Percentiles rank a stretch among this genome's conserved stretches.
phyloP scores from a whole-genome alignment of 768 basidiomycete genomes.

The Rhizopogon vinicolor region DNA sequence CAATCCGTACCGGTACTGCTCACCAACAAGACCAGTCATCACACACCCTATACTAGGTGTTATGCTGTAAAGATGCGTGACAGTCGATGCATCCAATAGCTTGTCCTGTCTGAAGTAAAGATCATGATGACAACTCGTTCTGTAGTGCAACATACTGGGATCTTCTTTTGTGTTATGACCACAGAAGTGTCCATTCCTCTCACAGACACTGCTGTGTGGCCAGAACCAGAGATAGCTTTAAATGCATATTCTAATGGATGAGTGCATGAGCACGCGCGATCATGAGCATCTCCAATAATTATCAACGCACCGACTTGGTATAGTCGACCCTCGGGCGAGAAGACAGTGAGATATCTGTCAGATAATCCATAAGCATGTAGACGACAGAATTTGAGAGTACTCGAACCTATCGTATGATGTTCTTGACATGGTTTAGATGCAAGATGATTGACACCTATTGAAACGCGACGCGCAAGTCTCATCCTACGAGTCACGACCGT shows the following conservation, averaged over 20 bases:
- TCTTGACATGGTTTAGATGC: conserved; percentile 68
- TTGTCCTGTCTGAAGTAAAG: conserved; percentile 66
- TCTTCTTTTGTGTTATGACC: conserved; percentile 97
- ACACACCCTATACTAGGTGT: conserved; percentile 97
- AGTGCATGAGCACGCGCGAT: conserved; percentile 8
- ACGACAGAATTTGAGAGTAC: not conserved
- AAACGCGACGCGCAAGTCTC: conserved; percentile 60
- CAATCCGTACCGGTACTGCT: conserved; percentile 11
- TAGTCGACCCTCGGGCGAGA: conserved; percentile 93
- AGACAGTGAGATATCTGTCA: conserved; percentile 87
- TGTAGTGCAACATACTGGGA: conserved; percentile 63
- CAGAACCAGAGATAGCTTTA: conserved; percentile 97
- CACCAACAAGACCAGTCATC: conserved; percentile 95
- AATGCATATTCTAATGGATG: conserved; percentile 85
- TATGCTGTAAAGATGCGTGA: conserved; percentile 94
- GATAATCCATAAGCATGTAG: not conserved
- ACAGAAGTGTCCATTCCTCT: conserved; percentile 93
- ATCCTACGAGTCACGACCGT: conserved; percentile 24
- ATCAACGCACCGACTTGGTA: conserved; percentile 91
- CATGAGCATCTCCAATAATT: not conserved
- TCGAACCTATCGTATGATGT: conserved; percentile 87
- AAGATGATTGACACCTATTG: conserved; percentile 13
- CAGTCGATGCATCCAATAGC: conserved; percentile 88
- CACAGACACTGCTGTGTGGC: conserved; percentile 90
- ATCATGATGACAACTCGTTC: conserved; percentile 1